A percentile compares a stretch with the other conserved stretches of the same genome.
These are phyloP conservation scores for Aschersonia sp. DNA, from an alignment of 2,329 filamentous ascomycete species.

Conservation along the genomic window DNA sequence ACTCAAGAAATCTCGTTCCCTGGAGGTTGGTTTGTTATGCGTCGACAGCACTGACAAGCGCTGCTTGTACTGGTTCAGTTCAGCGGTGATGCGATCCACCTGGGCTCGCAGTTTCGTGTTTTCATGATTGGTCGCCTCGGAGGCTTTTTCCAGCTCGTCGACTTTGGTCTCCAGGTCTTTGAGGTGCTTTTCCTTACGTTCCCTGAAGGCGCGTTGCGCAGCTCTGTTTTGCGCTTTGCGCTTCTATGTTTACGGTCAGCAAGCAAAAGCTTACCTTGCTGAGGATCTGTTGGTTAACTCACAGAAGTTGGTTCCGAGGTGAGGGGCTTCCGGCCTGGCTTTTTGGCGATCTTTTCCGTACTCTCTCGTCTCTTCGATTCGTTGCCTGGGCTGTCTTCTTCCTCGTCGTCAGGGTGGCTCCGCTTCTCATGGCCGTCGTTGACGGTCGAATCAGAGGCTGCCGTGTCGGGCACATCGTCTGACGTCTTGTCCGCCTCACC, in stretches of 20 bases:
- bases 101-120: conserved; percentile 75
- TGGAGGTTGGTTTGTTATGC: conserved; percentile 17
- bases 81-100: conserved; percentile 71
- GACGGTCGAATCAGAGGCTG: conserved; percentile 45
- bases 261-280: not conserved
- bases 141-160: conserved; percentile 65
- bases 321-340: conserved; percentile 88
- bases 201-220: conserved; percentile 82
- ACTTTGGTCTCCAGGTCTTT: conserved; percentile 73
- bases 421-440: conserved; percentile 48
- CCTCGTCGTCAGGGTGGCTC: conserved; percentile 56
- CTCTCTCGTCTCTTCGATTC: conserved; percentile 62
- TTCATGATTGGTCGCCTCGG: conserved; percentile 69
- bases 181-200: conserved; percentile 85
- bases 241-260: conserved; percentile 41
- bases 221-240: conserved; percentile 92
- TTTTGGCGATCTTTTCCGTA: conserved; percentile 79
- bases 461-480: conserved; percentile 48
- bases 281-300: conserved; percentile 27
- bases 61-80: conserved; percentile 85
- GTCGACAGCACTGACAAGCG: conserved; percentile 47
- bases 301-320: conserved; percentile 93
- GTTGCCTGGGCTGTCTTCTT: conserved; percentile 39
- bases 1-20: conserved; percentile 28
- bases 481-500: conserved; percentile 52